Conservation (phyloP, 495 filamentous ascomycete species). For the Xylaria sp. region DNA sequence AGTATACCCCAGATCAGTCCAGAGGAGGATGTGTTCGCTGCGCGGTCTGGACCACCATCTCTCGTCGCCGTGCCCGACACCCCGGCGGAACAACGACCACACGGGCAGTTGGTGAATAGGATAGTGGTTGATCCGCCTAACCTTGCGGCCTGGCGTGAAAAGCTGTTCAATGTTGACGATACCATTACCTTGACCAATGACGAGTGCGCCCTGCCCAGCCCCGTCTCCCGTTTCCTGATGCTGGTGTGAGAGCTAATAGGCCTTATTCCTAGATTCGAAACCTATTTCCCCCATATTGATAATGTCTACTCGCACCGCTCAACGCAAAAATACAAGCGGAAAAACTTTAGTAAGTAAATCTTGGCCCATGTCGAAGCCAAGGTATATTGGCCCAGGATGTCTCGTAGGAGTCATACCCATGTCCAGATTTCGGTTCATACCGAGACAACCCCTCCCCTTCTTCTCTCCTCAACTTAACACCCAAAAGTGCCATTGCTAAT, state of each 20-base stretch:
- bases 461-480: not conserved
- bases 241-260: slow-evolving; percentile 20
- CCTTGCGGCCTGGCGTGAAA: slow-evolving; percentile 75
- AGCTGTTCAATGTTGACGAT: slow-evolving; percentile 79
- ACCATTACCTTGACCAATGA: slow-evolving; percentile 78
- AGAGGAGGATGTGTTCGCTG: slow-evolving; percentile 38
- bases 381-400: not conserved
- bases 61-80: slow-evolving; percentile 33
- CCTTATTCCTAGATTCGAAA: slow-evolving; percentile 69
- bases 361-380: not conserved
- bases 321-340: slow-evolving; percentile 84
- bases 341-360: slow-evolving; percentile 59
- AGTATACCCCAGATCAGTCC: slow-evolving; percentile 47
- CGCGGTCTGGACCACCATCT: slow-evolving; percentile 26
- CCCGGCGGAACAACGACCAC: slow-evolving; percentile 53
- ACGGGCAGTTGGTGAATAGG: slow-evolving; percentile 61
- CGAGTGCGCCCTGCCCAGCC: slow-evolving; percentile 61
- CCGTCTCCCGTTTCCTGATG: slow-evolving; percentile 19
- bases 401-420: slow-evolving; percentile 9
- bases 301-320: slow-evolving; percentile 93
- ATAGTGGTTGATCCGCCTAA: slow-evolving; percentile 71
- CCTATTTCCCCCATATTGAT: slow-evolving; percentile 89
- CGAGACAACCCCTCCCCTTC: not conserved
- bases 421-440: not conserved
- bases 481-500: slow-evolving; percentile 10